These are phyloP conservation scores for Dorcoceras hygrometricum DNA, from an alignment of 257 asterid genomes.

Conservation along the genomic window DNA sequence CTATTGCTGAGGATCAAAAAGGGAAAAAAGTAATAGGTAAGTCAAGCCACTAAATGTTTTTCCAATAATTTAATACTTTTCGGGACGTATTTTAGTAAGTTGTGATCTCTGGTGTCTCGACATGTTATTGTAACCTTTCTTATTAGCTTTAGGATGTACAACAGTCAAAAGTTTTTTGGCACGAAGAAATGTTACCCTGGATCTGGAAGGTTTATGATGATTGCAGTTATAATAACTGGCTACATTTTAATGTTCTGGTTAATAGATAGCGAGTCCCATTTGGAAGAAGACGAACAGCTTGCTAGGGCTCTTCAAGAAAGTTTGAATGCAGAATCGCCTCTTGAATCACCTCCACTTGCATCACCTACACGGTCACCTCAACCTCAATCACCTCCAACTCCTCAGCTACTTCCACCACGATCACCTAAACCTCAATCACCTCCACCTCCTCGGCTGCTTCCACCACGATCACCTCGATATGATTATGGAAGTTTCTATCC, in stretches of 20 bases:
- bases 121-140: neutral
- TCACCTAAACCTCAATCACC: neutral
- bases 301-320: constrained; percentile 96
- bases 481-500: constrained; percentile 62
- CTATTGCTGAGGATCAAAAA: constrained; percentile 72
- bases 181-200: neutral
- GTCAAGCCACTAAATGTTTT: constrained; percentile 27
- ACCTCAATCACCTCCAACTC: neutral
- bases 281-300: constrained; percentile 89
- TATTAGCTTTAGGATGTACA: constrained; percentile 4
- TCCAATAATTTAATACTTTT: constrained; percentile 15
- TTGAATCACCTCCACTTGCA: constrained; percentile 37
- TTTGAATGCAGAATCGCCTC: constrained; percentile 63
- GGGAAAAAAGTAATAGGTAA: constrained; percentile 78
- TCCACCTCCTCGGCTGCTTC: constrained; percentile 12
- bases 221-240: constrained; percentile 1
- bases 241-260: constrained; percentile 16
- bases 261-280: constrained; percentile 55
- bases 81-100: constrained; percentile 23
- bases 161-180: constrained; percentile 1
- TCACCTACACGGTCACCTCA: constrained; percentile 29
- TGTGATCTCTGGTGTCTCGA: neutral
- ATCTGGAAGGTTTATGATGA: constrained; percentile 2
- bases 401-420: neutral
- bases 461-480: constrained; percentile 39